phyloP scores from a whole-genome alignment of 2,329 filamentous ascomycete genomes.

The Phyllosticta capitalensis region DNA sequence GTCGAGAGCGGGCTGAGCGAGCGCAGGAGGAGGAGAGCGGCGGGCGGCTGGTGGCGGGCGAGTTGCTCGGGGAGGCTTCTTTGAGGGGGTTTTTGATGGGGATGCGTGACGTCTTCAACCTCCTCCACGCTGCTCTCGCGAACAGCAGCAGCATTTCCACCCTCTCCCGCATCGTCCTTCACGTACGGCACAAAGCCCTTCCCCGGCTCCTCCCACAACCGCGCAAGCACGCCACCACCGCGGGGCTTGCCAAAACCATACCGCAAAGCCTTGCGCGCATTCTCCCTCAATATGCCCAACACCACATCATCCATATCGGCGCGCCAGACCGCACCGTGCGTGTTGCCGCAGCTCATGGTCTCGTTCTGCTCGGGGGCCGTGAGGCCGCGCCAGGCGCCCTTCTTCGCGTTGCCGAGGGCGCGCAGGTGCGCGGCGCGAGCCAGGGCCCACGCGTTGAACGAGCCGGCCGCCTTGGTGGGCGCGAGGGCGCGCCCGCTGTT shows the following conservation, averaged over 20 bases:
- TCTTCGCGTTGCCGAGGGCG: neutral
- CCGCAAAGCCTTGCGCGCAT: constrained; percentile 28
- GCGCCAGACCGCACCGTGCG: constrained; percentile 34
- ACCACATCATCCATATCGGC: constrained; percentile 39
- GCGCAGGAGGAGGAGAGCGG: constrained; percentile 2
- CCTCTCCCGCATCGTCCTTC: neutral
- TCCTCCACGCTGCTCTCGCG: neutral
- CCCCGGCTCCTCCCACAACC: neutral
- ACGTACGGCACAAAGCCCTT: neutral
- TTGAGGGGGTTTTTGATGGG: neutral
- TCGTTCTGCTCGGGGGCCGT: constrained; percentile 26
- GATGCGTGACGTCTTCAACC: neutral
- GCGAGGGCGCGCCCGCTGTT: neutral
- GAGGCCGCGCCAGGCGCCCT: constrained; percentile 16
- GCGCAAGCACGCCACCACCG: constrained; percentile 12
- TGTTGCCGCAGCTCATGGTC: constrained; percentile 13
- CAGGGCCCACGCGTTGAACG: neutral
- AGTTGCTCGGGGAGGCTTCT: neutral
- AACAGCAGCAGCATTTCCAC: neutral
- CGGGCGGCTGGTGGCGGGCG: neutral
- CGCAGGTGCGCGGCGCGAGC: neutral
- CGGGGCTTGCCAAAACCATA: constrained; percentile 19
- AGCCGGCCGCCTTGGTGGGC: neutral
- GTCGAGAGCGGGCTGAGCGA: neutral
- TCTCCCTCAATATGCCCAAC: constrained; percentile 27